Percentiles rank a stretch among this genome's conserved stretches.
phyloP scores from a whole-genome alignment of 1,284 basidiomycete species.

The Cutaneotrichosporon spelunceum region DNA sequence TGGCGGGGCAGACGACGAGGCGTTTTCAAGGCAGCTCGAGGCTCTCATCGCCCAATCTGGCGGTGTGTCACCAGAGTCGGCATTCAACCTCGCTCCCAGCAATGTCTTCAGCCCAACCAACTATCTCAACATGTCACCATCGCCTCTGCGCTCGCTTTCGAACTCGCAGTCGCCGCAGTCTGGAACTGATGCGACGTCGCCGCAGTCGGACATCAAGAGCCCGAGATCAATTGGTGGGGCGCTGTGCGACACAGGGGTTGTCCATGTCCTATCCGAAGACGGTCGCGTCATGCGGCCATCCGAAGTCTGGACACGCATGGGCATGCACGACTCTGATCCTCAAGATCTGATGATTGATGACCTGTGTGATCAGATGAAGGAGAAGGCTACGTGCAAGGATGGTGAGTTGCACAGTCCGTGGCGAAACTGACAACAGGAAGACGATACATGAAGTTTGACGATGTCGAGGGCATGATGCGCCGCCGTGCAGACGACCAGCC shows the following conservation, averaged over 20 bases:
- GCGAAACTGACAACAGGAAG: conserved; percentile 7
- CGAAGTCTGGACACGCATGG: conserved; percentile 45
- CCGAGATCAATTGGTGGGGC: conserved; percentile 10
- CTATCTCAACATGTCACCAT: conserved; percentile 50
- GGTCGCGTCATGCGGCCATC: conserved; percentile 44
- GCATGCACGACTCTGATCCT: conserved; percentile 30
- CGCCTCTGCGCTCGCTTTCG: conserved; percentile 34
- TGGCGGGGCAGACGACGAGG: conserved; percentile 31
- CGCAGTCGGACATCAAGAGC: conserved; percentile 23
- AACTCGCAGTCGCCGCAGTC: conserved; percentile 32
- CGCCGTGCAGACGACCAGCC: background rate
- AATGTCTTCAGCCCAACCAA: conserved; percentile 42
- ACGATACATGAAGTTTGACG: conserved; percentile 23
- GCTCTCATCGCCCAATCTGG: conserved; percentile 29
- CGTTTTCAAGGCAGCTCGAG: conserved; percentile 39
- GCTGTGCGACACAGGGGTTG: conserved; percentile 21
- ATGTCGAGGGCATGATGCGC: conserved; percentile 19
- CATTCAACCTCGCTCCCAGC: conserved; percentile 25
- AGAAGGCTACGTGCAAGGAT: conserved; percentile 48
- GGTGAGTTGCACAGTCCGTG: conserved; percentile 26
- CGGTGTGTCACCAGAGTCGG: conserved; percentile 27
- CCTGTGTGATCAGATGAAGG: conserved; percentile 48
- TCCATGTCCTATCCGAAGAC: conserved; percentile 38
- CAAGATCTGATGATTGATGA: conserved; percentile 50
- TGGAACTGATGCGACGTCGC: conserved; percentile 21